These are phyloP conservation scores for Floccularia luteovirens DNA, from an alignment of 768 basidiomycete species.

Conservation along the genomic window DNA sequence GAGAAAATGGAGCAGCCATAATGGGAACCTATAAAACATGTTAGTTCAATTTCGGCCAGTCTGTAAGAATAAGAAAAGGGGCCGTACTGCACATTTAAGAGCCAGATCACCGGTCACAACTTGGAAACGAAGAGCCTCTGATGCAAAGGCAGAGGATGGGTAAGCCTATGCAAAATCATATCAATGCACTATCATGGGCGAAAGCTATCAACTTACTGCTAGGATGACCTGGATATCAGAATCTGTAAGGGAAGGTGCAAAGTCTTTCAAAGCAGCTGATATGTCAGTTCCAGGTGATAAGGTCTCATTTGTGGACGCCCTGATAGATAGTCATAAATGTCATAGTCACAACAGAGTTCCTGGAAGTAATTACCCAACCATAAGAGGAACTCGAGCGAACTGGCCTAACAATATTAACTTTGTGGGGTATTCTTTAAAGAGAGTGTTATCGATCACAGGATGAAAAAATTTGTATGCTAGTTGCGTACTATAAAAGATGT, in stretches of 20 bases:
- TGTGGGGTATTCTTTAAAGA: constrained; percentile 45
- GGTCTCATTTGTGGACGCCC: constrained; percentile 57
- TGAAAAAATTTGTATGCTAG: constrained; percentile 38
- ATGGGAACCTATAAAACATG: constrained; percentile 30
- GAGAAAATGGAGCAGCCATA: constrained; percentile 33
- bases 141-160: constrained; percentile 33
- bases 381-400: constrained; percentile 43
- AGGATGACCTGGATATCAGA: constrained; percentile 29
- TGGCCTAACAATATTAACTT: constrained; percentile 32
- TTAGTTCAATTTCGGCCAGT: neutral
- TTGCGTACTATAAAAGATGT: constrained; percentile 18
- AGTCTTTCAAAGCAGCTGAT: constrained; percentile 23
- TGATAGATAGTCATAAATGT: neutral
- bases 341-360: neutral
- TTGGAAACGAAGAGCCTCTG: constrained; percentile 30
- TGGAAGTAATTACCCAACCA: constrained; percentile 41
- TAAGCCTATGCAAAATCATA: constrained; percentile 23
- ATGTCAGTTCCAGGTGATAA: constrained; percentile 33
- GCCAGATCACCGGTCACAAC: constrained; percentile 42
- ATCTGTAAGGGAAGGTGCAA: constrained; percentile 37
- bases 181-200: neutral
- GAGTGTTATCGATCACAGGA: constrained; percentile 47
- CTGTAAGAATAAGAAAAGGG: neutral
- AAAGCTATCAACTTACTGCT: constrained; percentile 11
- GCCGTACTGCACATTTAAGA: constrained; percentile 46